Percentiles rank a stretch among this genome's conserved stretches.
phyloP scores from a whole-genome alignment of 768 basidiomycete species.

The Phylloporus rhodoxanthus region DNA sequence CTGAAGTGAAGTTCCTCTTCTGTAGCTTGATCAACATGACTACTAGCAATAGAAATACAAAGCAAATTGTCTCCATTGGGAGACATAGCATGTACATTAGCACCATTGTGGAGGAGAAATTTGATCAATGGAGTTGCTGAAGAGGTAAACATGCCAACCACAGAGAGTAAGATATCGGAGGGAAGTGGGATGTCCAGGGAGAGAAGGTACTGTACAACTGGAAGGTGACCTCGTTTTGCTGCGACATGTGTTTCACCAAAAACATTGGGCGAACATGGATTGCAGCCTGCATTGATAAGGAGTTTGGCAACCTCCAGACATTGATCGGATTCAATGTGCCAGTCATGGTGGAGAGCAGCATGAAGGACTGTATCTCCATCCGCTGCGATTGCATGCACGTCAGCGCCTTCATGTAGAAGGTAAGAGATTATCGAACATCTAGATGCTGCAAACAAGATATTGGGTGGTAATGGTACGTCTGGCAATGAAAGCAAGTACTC shows the following conservation, averaged over 20 bases:
- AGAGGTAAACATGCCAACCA: background rate
- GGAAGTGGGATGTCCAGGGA: background rate
- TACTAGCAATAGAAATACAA: background rate
- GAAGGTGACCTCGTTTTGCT: background rate
- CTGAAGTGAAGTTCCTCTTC: background rate
- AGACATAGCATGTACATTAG: background rate
- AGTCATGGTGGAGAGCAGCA: background rate
- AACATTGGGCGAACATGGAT: background rate
- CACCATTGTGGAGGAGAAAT: background rate
- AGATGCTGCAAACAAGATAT: background rate
- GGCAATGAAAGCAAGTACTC: background rate
- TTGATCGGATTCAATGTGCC: background rate
- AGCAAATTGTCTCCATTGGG: background rate
- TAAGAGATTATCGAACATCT: background rate
- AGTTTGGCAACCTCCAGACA: background rate
- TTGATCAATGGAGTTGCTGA: background rate
- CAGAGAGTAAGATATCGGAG: background rate
- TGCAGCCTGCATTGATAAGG: background rate
- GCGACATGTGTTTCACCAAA: background rate
- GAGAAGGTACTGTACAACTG: background rate
- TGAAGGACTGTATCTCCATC: background rate
- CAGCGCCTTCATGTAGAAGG: background rate
- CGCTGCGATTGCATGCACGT: background rate
- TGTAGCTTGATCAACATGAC: no score
- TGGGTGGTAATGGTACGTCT: background rate